A percentile compares a stretch with the other conserved stretches of the same genome.
These are phyloP conservation scores for Penicillium salamii DNA, from an alignment of 495 filamentous ascomycete species.

Conservation along the genomic window DNA sequence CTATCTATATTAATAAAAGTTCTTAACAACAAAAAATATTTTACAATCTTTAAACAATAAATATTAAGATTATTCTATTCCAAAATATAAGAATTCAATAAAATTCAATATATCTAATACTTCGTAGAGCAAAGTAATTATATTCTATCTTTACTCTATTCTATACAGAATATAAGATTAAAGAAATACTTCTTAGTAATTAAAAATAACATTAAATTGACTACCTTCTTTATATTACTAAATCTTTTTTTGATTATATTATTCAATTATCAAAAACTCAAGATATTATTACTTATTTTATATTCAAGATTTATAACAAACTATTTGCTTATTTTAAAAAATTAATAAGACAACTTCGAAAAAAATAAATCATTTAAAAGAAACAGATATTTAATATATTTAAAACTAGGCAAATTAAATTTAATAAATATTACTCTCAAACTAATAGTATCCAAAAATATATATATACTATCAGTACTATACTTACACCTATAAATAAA, in stretches of 20 bases:
- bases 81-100: slow-evolving; percentile 3
- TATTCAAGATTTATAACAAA: neutral
- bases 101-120: neutral
- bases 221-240: slow-evolving; percentile 1
- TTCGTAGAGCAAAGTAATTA: neutral
- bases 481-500: neutral
- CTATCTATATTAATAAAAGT: no score
- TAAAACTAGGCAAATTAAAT: neutral
- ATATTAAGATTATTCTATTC: neutral
- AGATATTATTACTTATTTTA: neutral
- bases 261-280: neutral
- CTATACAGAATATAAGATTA: no score
- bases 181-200: neutral
- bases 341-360: slow-evolving; percentile 3
- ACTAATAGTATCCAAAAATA: neutral
- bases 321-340: slow-evolving; percentile 1
- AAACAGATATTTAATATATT: neutral
- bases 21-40: neutral
- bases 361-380: slow-evolving; percentile 1
- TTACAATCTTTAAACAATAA: slow-evolving; percentile 2
- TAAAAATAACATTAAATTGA: neutral
- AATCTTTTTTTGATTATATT: slow-evolving; percentile 1
- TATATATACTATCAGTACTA: slow-evolving; percentile 8
- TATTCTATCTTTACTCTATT: no score
- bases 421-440: no score